phyloP scores from a whole-genome alignment of 192 early-diverging fungal genomes.

The Martensiomyces pterosporus region DNA sequence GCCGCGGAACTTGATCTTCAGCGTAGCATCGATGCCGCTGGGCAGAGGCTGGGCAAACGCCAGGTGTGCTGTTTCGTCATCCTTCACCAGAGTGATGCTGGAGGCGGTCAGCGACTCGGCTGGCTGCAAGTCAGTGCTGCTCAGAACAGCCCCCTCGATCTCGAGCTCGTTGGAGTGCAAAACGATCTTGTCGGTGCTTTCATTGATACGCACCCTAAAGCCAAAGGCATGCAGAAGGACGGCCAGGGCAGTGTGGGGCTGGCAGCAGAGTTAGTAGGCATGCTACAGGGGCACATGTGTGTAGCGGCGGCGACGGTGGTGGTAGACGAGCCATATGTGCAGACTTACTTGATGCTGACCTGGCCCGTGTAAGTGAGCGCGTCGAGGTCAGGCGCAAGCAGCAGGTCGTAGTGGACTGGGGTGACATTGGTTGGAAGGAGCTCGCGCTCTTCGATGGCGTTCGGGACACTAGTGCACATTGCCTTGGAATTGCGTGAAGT shows the following conservation, averaged over 20 bases:
- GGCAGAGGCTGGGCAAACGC: conserved; percentile 58
- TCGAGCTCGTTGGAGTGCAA: conserved; percentile 67
- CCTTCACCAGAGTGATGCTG: conserved; percentile 21
- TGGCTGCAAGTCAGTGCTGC: conserved; percentile 52
- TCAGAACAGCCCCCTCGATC: conserved; percentile 36
- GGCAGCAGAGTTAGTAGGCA: too few species aligned
- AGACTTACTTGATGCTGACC: conserved; percentile 60
- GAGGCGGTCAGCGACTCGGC: conserved; percentile 20
- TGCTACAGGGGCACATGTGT: too few species aligned
- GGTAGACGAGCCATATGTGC: not conserved
- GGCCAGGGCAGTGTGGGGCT: too few species aligned
- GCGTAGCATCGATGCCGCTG: conserved; percentile 48
- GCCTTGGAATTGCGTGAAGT: conserved; percentile 3
- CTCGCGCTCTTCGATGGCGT: conserved; percentile 54
- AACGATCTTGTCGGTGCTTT: conserved; percentile 60
- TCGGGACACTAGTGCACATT: conserved; percentile 32
- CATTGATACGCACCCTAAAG: conserved; percentile 57
- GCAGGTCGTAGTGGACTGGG: conserved; percentile 79
- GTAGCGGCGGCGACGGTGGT: conserved; percentile 3
- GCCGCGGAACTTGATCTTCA: conserved; percentile 61
- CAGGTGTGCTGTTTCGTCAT: conserved; percentile 51
- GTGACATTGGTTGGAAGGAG: conserved; percentile 82
- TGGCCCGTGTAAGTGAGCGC: conserved; percentile 74
- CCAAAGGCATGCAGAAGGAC: too few species aligned
- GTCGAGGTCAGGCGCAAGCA: conserved; percentile 75